Conservation (phyloP, 768 basidiomycete genomes). For the Termitomyces sp. region DNA sequence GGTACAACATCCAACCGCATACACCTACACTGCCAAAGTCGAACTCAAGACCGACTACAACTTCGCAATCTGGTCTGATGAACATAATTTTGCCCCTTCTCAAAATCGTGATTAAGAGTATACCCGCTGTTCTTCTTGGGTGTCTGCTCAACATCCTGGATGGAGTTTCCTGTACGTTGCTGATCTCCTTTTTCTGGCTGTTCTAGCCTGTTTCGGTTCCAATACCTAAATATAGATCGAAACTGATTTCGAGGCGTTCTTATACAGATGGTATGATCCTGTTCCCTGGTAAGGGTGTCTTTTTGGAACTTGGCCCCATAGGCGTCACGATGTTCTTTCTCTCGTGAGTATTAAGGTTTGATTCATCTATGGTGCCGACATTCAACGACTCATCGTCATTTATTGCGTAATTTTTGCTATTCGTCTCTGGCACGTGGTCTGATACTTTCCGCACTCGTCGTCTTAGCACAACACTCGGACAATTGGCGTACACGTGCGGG, state of each 20-base stretch:
- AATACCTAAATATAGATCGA: neutral
- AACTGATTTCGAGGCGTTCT: neutral
- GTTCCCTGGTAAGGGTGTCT: conserved; percentile 80
- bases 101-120: conserved; percentile 29
- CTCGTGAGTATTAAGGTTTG: conserved; percentile 36
- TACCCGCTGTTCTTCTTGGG: conserved; percentile 87
- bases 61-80: neutral
- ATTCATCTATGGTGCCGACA: neutral
- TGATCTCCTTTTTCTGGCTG: neutral
- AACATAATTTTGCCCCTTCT: neutral
- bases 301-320: conserved; percentile 74
- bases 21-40: neutral
- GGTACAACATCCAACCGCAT: neutral
- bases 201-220: too few species aligned
- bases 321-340: conserved; percentile 97
- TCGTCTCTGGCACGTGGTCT: neutral
- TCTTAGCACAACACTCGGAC: conserved; percentile 38
- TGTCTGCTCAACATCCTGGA: conserved; percentile 86
- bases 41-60: neutral
- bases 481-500: conserved; percentile 79
- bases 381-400: conserved; percentile 41
- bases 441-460: too few species aligned
- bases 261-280: conserved; percentile 86
- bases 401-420: neutral
- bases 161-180: conserved; percentile 77